Percentiles rank a stretch among this genome's conserved stretches.
These are phyloP conservation scores for Phytophthora tentaculata DNA, from an alignment of 352 stramenopile species.

Conservation along the genomic window DNA sequence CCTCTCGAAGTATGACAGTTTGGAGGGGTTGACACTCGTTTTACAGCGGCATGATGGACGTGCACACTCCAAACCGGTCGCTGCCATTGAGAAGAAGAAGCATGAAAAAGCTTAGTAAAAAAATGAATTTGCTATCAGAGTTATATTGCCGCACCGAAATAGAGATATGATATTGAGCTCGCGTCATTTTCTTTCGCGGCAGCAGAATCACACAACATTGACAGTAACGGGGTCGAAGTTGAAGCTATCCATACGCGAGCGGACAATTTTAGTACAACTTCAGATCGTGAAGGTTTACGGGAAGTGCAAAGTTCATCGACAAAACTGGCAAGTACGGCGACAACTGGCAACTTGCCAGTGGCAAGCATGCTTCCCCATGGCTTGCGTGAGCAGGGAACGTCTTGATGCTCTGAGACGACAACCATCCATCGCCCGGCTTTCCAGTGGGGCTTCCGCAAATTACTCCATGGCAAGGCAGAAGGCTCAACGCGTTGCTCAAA, in stretches of 20 bases:
- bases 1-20: background rate
- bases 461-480: background rate
- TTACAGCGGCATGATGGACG: background rate
- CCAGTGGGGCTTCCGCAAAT: background rate
- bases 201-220: background rate
- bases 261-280: background rate
- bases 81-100: background rate
- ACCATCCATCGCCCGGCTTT: background rate
- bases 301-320: no score
- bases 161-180: background rate
- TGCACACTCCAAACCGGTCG: background rate
- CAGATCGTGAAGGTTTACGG: background rate
- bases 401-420: background rate
- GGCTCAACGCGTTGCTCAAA: constrained; percentile 13
- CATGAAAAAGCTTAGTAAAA: background rate
- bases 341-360: no score
- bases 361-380: no score
- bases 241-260: background rate
- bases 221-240: background rate
- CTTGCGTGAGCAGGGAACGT: constrained; percentile 2
- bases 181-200: background rate
- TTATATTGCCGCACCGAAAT: background rate
- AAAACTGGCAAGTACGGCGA: no score
- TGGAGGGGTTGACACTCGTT: background rate
- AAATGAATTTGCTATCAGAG: no score